These are phyloP conservation scores for Rhodotorula sp. DNA, from an alignment of 1,284 basidiomycete species.

Conservation along the genomic window DNA sequence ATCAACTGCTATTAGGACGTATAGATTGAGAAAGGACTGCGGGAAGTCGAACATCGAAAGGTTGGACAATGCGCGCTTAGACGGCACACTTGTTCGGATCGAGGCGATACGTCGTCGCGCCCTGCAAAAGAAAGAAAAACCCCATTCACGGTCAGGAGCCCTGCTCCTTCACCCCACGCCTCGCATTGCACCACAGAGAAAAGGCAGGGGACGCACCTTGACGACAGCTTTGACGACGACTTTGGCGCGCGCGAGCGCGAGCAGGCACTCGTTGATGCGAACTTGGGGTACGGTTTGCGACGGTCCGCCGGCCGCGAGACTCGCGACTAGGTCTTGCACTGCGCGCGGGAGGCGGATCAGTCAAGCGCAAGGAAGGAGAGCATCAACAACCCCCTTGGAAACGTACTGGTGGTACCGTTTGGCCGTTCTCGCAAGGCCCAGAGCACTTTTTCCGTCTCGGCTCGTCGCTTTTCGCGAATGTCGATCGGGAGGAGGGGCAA, in stretches of 20 bases:
- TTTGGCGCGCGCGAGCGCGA: slow-evolving; percentile 37
- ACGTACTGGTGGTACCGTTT: slow-evolving; percentile 33
- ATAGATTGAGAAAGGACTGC: too few relatives aligned
- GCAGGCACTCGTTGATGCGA: slow-evolving; percentile 34
- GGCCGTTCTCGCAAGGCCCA: slow-evolving; percentile 29
- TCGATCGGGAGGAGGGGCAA: slow-evolving; percentile 42
- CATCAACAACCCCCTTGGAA: background rate
- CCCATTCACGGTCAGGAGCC: background rate
- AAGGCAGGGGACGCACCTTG: slow-evolving; percentile 15
- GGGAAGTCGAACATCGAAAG: too few relatives aligned
- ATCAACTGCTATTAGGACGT: too few relatives aligned
- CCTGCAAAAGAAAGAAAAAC: slow-evolving; percentile 1
- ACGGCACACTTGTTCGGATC: slow-evolving; percentile 20
- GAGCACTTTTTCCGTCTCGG: slow-evolving; percentile 40
- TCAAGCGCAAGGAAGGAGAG: background rate
- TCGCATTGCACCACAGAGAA: background rate
- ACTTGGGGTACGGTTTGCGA: slow-evolving; percentile 21
- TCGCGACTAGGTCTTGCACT: slow-evolving; percentile 21
- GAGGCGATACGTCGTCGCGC: slow-evolving; percentile 22
- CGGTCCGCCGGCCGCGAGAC: background rate
- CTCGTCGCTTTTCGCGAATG: slow-evolving; percentile 41
- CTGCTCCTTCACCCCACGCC: too few relatives aligned
- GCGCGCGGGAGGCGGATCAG: background rate
- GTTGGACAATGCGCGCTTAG: background rate
- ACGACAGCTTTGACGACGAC: slow-evolving; percentile 25